Conservation (phyloP, 768 basidiomycete genomes). For the Rhodotorula toruloides region DNA sequence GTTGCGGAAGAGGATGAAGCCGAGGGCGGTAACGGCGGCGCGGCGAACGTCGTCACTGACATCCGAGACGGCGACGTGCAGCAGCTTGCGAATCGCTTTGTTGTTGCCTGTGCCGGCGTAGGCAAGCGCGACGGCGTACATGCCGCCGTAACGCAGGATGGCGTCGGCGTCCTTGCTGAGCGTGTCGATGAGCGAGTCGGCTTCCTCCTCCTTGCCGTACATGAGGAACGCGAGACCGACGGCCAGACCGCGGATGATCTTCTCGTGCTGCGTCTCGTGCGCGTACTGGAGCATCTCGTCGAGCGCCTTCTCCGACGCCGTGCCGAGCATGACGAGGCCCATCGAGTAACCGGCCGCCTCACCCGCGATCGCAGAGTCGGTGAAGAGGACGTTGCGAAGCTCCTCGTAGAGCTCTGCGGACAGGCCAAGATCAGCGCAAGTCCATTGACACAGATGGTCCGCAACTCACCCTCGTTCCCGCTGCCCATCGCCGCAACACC, state of each 20-base stretch:
- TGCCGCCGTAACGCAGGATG: slow-evolving; percentile 93
- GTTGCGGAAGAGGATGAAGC: slow-evolving; percentile 95
- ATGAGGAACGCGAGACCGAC: slow-evolving; percentile 87
- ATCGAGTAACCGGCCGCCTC: slow-evolving; percentile 95
- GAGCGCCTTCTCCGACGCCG: slow-evolving; percentile 67
- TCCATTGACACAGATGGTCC: too few relatives aligned
- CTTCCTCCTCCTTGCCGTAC: slow-evolving; percentile 88
- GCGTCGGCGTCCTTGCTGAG: slow-evolving; percentile 89
- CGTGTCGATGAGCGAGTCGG: slow-evolving; percentile 71
- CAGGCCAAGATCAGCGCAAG: neutral
- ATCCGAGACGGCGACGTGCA: slow-evolving; percentile 97
- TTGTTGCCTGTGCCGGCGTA: slow-evolving; percentile 97
- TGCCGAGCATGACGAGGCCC: slow-evolving; percentile 98
- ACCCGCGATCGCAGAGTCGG: slow-evolving; percentile 89
- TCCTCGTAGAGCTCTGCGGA: slow-evolving; percentile 85
- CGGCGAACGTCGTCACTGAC: slow-evolving; percentile 95
- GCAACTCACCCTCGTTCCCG: slow-evolving; percentile 57
- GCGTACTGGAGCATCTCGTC: slow-evolving; percentile 96
- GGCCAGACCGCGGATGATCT: slow-evolving; percentile 93
- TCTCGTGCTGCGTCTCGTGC: slow-evolving; percentile 96
- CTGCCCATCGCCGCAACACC: slow-evolving; percentile 94
- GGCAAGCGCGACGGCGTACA: slow-evolving; percentile 91
- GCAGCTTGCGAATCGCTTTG: slow-evolving; percentile 76
- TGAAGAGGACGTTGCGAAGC: slow-evolving; percentile 79
- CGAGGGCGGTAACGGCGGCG: slow-evolving; percentile 90